A percentile compares a stretch with the other conserved stretches of the same genome.
phyloP scores from a whole-genome alignment of 2,329 filamentous ascomycete species.

The Thermothelomyces thermophilus region DNA sequence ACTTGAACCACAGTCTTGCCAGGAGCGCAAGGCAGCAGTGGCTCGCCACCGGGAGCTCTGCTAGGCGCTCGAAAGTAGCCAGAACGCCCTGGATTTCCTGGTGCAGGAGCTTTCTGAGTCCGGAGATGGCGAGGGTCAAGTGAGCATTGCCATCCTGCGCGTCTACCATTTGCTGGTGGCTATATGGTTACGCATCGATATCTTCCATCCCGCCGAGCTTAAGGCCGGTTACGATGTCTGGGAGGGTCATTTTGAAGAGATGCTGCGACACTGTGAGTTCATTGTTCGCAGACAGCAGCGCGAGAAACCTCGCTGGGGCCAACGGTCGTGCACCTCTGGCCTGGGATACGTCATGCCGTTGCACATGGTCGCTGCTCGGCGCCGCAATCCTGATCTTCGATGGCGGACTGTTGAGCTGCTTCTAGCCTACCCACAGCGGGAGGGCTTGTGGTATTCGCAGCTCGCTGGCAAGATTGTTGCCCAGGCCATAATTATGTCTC shows the following conservation, averaged over 20 bases:
- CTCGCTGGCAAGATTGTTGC: not conserved
- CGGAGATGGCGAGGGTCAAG: not conserved
- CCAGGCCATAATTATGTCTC: not conserved
- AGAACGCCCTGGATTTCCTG: slow-evolving; percentile 13
- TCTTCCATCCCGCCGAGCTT: slow-evolving; percentile 13
- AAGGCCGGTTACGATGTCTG: slow-evolving; percentile 14
- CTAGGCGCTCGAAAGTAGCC: slow-evolving; percentile 13
- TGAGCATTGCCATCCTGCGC: slow-evolving; percentile 8
- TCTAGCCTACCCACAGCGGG: not conserved
- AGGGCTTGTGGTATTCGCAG: slow-evolving; percentile 11
- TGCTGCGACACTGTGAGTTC: slow-evolving; percentile 13
- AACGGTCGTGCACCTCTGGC: slow-evolving; percentile 13
- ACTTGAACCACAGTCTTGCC: not conserved
- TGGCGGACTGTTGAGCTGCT: slow-evolving; percentile 7
- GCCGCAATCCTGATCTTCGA: slow-evolving; percentile 14
- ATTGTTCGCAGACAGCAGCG: not conserved
- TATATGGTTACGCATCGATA: slow-evolving; percentile 14
- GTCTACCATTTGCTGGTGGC: slow-evolving; percentile 12
- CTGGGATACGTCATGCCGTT: slow-evolving; percentile 17
- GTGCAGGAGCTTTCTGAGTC: not conserved
- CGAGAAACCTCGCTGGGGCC: not conserved
- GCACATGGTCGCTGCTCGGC: slow-evolving; percentile 17
- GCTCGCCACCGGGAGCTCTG: slow-evolving; percentile 14
- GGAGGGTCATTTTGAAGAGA: slow-evolving; percentile 13
- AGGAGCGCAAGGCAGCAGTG: slow-evolving; percentile 2